phyloP scores from a whole-genome alignment of 1,284 basidiomycete genomes.

The Ceratobasidium papillatum region DNA sequence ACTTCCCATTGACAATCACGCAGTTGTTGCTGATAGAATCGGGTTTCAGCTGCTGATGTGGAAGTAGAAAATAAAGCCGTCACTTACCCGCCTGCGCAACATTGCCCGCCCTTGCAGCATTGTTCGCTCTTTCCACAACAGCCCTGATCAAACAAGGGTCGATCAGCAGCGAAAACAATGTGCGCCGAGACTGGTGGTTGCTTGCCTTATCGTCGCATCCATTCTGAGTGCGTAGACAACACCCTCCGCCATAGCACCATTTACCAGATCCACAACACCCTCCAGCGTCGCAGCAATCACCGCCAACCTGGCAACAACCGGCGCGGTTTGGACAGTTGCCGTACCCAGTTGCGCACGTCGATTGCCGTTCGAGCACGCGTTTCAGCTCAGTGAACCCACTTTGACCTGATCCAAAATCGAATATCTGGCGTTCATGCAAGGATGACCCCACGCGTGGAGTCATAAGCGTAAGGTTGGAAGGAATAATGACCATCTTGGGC shows the following conservation, averaged over 20 bases:
- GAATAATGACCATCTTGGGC: slow-evolving; percentile 4
- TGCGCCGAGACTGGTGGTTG: background rate
- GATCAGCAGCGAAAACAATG: background rate
- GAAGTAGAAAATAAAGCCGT: background rate
- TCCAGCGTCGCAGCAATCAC: slow-evolving; percentile 17
- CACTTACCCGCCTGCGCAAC: slow-evolving; percentile 7
- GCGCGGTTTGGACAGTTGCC: slow-evolving; percentile 9
- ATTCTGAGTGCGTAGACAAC: background rate
- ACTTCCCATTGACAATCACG: slow-evolving; percentile 15
- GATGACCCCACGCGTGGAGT: background rate
- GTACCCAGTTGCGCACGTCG: background rate
- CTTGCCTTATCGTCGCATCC: slow-evolving; percentile 21
- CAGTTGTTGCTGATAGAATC: slow-evolving; percentile 3
- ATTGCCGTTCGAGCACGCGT: background rate
- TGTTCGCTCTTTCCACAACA: slow-evolving; percentile 4
- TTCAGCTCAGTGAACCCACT: slow-evolving; percentile 25
- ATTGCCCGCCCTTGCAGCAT: slow-evolving; percentile 31
- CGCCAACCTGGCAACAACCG: slow-evolving; percentile 23
- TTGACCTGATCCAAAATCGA: slow-evolving; percentile 32
- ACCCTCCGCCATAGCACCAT: background rate
- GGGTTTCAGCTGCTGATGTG: background rate
- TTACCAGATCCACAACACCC: slow-evolving; percentile 1
- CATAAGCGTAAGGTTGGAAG: slow-evolving; percentile 19
- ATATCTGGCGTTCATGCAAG: slow-evolving; percentile 1
- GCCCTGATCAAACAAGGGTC: background rate